These are phyloP conservation scores for Coemansia sp. DNA, from an alignment of 192 early-diverging fungal genomes.

Conservation along the genomic window DNA sequence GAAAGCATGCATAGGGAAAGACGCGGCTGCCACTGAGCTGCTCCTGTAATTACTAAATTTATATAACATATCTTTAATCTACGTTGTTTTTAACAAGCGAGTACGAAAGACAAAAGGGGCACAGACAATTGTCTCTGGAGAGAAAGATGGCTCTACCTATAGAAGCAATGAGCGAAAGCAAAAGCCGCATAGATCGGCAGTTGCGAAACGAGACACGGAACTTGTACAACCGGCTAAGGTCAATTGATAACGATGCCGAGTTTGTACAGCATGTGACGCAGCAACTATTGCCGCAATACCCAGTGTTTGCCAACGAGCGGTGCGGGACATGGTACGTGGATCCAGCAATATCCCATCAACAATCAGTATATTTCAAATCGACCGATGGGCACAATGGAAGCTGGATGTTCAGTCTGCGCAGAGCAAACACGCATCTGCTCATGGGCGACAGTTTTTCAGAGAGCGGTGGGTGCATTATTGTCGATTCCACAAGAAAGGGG, in stretches of 20 bases:
- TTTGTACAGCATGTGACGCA: slow-evolving; percentile 67
- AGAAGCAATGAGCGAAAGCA: neutral
- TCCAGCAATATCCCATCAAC: slow-evolving; percentile 57
- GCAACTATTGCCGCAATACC: slow-evolving; percentile 58
- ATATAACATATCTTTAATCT: no score
- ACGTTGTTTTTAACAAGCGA: no score
- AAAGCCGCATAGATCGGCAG: slow-evolving; percentile 12
- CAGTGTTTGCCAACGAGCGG: slow-evolving; percentile 79
- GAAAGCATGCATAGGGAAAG: no score
- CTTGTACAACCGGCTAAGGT: slow-evolving; percentile 75
- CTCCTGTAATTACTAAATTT: no score
- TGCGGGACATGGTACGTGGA: slow-evolving; percentile 87
- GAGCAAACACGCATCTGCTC: slow-evolving; percentile 79
- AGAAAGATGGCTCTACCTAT: no score
- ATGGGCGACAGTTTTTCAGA: slow-evolving; percentile 44
- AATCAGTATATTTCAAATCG: slow-evolving; percentile 88
- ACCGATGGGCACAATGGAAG: slow-evolving; percentile 87
- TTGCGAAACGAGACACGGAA: slow-evolving; percentile 24
- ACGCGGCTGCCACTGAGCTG: no score
- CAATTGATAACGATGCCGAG: slow-evolving; percentile 71
- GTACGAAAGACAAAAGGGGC: no score
- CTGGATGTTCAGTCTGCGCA: slow-evolving; percentile 81
- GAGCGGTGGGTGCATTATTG: slow-evolving; percentile 61
- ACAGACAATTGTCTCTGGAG: no score
- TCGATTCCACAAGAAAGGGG: slow-evolving; percentile 84